Conservation (phyloP, 139 green algal genomes). For the Micractinium conductrix region DNA sequence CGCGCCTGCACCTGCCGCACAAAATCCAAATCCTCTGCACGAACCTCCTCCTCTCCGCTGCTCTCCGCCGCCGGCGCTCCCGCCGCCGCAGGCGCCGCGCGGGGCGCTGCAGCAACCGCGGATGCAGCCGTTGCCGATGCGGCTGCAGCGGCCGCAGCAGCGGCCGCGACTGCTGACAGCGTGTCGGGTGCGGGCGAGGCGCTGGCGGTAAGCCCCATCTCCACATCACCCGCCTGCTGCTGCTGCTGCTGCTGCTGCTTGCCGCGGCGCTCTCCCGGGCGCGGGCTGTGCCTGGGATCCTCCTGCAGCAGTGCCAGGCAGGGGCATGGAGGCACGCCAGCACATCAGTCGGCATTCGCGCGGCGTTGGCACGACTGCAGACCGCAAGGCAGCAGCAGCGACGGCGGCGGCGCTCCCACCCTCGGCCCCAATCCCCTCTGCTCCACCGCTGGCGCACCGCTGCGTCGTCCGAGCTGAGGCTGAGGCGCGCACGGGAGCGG, state of each 20-base stretch:
- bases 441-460: neutral
- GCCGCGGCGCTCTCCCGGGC: neutral
- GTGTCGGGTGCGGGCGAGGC: neutral
- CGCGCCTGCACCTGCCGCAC: conserved; percentile 13
- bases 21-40: neutral
- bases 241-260: neutral
- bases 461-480: neutral
- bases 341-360: neutral
- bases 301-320: neutral
- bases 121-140: neutral
- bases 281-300: neutral
- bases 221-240: neutral
- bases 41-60: neutral
- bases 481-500: no score
- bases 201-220: conserved; percentile 9
- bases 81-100: neutral
- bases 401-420: no score
- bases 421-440: no score
- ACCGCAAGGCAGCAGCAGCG: neutral
- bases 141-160: neutral
- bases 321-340: neutral
- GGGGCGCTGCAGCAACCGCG: neutral
- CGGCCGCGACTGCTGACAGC: neutral
- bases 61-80: no score
- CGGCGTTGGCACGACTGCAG: neutral